Percentiles rank a stretch among this genome's conserved stretches.
Evolutionary conservation across 805 yeast genomes (phyloP).

Genomic region (Kuraishia borneana): DNA sequence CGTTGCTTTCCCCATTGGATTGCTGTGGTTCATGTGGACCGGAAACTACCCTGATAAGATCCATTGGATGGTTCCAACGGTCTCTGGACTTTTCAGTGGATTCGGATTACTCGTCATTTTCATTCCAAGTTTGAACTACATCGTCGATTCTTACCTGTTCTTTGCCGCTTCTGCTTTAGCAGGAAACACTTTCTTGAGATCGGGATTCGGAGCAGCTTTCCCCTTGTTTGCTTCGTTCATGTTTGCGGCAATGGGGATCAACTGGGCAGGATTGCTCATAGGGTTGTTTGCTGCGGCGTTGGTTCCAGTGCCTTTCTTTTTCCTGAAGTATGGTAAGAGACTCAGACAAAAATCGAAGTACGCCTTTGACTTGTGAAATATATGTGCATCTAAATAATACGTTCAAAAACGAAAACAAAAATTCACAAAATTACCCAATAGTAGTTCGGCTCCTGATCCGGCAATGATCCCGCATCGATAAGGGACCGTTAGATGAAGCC

Average conservation of each 20-base stretch:
- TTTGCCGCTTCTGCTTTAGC: conserved; percentile 76
- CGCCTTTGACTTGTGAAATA: conserved; percentile 25
- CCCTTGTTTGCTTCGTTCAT: conserved; percentile 64
- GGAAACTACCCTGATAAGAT: conserved; percentile 61
- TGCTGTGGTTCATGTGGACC: conserved; percentile 84
- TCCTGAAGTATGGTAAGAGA: conserved; percentile 44
- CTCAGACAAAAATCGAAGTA: conserved; percentile 49
- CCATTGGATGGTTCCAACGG: conserved; percentile 77
- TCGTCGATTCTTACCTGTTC: conserved; percentile 57
- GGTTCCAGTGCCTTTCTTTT: conserved; percentile 60
- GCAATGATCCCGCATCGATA: no score
- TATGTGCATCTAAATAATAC: no score
- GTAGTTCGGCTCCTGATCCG: no score
- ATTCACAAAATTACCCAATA: no score
- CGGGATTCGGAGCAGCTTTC: conserved; percentile 57
- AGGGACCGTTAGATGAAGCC: no score
- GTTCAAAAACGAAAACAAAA: no score
- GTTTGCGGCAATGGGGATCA: conserved; percentile 57
- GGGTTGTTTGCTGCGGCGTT: conserved; percentile 49
- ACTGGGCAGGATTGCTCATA: conserved; percentile 71
- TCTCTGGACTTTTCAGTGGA: conserved; percentile 54
- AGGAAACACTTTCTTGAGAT: conserved; percentile 61
- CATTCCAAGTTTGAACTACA: conserved; percentile 58
- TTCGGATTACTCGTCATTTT: conserved; percentile 60
- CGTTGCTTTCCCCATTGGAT: conserved; percentile 61